A percentile compares a stretch with the other conserved stretches of the same genome.
These are phyloP conservation scores for Zizania palustris DNA, from an alignment of 202 grass and related monocot species.

Conservation along the genomic window DNA sequence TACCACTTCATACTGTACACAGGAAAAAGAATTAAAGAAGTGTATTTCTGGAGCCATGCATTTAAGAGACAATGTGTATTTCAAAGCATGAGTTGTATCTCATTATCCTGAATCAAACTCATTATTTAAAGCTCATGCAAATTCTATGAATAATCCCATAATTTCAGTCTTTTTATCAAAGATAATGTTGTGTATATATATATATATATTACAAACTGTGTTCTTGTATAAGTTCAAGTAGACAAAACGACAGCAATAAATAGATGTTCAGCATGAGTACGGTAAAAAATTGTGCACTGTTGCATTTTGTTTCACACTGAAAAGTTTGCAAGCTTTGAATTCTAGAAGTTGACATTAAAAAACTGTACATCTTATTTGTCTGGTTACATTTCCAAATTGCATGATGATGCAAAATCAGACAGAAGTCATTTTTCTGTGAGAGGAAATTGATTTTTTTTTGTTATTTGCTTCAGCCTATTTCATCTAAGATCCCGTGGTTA, in stretches of 20 bases:
- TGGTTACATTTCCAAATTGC: constrained; percentile 13
- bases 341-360: background rate
- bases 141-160: background rate
- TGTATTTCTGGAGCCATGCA: background rate
- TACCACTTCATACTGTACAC: background rate
- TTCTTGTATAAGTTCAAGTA: background rate
- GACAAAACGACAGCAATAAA: background rate
- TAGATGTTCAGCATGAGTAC: no score
- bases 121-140: background rate
- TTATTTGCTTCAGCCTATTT: constrained; percentile 20
- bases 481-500: constrained; percentile 22
- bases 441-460: background rate
- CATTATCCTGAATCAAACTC: background rate
- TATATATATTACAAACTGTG: background rate
- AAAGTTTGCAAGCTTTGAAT: background rate
- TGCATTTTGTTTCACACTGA: background rate
- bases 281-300: background rate
- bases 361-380: background rate
- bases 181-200: background rate
- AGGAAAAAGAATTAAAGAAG: background rate
- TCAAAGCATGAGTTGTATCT: background rate
- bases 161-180: background rate
- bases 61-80: background rate
- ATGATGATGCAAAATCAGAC: constrained; percentile 9
- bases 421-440: background rate